Evolutionary conservation across 108 stramenopile species (phyloP).

Genomic region (Skeletonema grethae): DNA sequence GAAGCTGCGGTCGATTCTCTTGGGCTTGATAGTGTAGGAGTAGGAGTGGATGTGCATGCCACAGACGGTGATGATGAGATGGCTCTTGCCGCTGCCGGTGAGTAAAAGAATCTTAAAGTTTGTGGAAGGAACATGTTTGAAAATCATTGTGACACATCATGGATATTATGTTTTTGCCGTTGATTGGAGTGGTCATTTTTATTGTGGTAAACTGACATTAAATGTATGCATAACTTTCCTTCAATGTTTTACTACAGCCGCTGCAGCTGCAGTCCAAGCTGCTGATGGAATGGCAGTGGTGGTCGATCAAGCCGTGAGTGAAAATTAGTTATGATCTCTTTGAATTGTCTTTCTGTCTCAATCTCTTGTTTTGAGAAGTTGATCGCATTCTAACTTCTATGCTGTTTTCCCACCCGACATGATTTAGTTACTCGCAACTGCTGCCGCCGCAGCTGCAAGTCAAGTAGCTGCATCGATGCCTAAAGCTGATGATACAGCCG

Average conservation of each 20-base stretch:
- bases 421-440: constrained; percentile 46
- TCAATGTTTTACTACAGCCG: not conserved
- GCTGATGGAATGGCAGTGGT: constrained; percentile 44
- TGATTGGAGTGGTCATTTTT: no score
- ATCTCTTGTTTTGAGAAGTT: not conserved
- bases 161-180: no score
- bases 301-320: constrained; percentile 37
- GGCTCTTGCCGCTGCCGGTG: constrained; percentile 32
- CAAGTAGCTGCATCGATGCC: constrained; percentile 28
- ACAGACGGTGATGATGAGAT: constrained; percentile 18
- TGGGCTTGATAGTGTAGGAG: constrained; percentile 11
- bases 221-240: not conserved
- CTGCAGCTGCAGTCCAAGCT: constrained; percentile 42
- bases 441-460: constrained; percentile 46
- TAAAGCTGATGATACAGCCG: not conserved
- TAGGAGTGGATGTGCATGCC: constrained; percentile 6
- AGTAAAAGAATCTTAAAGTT: not conserved
- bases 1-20: constrained; percentile 40
- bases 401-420: not conserved
- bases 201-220: no score
- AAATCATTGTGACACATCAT: not conserved
- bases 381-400: not conserved
- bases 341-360: not conserved
- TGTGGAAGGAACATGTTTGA: no score
- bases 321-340: not conserved